Percentiles rank a stretch among this genome's conserved stretches.
These are phyloP conservation scores for Eucalyptus erythrocorys DNA, from an alignment of 345 rosid species.

Conservation along the genomic window DNA sequence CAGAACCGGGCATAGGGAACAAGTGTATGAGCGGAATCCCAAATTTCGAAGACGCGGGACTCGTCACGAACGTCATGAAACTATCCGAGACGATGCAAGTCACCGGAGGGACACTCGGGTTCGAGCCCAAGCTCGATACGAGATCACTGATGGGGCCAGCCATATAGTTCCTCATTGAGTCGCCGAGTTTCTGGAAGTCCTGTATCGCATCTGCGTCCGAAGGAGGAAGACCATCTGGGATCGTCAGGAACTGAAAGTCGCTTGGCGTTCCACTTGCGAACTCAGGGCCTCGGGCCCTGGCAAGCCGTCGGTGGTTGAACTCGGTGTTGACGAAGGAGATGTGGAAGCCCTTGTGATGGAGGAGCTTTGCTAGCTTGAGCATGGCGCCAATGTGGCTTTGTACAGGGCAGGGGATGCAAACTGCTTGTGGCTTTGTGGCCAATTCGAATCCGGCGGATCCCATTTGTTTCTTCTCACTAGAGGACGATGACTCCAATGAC, in stretches of 20 bases:
- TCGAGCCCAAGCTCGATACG: neutral
- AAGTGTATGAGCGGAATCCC: neutral
- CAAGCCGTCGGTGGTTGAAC: neutral
- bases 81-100: conserved; percentile 1
- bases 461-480: neutral
- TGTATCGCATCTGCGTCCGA: neutral
- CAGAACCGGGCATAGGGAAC: neutral
- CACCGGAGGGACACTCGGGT: neutral
- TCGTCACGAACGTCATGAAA: neutral
- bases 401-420: neutral
- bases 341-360: conserved; percentile 3
- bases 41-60: neutral
- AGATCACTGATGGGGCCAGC: neutral
- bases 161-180: neutral
- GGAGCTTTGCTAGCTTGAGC: conserved; percentile 9
- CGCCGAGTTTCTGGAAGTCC: neutral
- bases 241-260: neutral
- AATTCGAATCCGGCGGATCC: neutral
- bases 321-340: conserved; percentile 8
- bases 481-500: neutral
- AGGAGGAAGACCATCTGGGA: conserved; percentile 5
- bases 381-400: conserved; percentile 9
- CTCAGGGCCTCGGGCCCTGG: neutral
- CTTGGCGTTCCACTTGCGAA: neutral
- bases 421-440: neutral